Conservation (phyloP, 305 asterid species). For the Fraxinus xanthoxyloides region DNA sequence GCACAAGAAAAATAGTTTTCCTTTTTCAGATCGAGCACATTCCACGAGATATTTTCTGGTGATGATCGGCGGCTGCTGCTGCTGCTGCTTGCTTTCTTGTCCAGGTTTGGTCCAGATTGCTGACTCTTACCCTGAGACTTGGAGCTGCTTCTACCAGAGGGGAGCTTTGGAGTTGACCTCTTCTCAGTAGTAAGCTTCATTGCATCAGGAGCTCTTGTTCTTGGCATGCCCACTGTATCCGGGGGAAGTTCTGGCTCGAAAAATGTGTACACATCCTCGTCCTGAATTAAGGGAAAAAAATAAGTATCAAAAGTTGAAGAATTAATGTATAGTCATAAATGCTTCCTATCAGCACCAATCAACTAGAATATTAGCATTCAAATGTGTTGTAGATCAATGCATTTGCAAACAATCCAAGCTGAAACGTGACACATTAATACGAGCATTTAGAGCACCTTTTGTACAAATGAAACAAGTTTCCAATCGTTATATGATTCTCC, state of each 20-base stretch:
- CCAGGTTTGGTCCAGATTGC: conserved; percentile 27
- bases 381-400: background rate
- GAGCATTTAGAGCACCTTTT: background rate
- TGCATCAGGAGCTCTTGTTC: conserved; percentile 51
- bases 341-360: background rate
- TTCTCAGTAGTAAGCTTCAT: conserved; percentile 37
- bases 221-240: conserved; percentile 46
- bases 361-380: background rate
- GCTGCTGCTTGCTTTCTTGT: conserved; percentile 35
- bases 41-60: conserved; percentile 64
- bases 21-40: conserved; percentile 87
- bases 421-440: background rate
- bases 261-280: conserved; percentile 86
- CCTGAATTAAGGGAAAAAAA: conserved; percentile 40
- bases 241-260: conserved; percentile 92
- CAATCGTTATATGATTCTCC: background rate
- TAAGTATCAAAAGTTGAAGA: background rate
- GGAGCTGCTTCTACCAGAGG: conserved; percentile 42
- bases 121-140: conserved; percentile 42
- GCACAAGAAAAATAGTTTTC: conserved; percentile 93
- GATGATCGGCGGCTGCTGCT: conserved; percentile 37
- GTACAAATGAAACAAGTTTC: background rate
- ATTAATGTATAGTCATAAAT: background rate
- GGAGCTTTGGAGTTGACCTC: conserved; percentile 44
- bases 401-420: background rate